Evolutionary conservation across 345 rosid species (phyloP).

Genomic region (Salix viminalis): DNA sequence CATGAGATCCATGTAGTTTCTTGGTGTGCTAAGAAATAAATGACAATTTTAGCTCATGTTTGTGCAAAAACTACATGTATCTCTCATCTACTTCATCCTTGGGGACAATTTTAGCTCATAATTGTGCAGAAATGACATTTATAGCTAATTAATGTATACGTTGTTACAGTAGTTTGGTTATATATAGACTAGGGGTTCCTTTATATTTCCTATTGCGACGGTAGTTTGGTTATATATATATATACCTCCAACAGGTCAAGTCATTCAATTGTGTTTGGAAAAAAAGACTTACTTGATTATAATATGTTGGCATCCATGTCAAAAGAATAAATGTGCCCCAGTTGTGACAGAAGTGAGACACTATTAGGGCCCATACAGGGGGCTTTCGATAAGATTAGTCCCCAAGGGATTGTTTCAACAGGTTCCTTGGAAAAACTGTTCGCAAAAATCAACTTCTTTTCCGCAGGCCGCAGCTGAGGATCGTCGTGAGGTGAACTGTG

Average conservation of each 20-base stretch:
- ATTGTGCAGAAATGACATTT: no score
- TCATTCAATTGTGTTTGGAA: neutral
- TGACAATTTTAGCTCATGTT: no score
- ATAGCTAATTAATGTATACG: no score
- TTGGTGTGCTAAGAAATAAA: no score
- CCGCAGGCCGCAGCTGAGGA: conserved; percentile 59
- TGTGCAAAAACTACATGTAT: no score
- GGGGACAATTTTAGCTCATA: no score
- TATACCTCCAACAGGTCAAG: neutral
- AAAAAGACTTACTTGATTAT: conserved; percentile 61
- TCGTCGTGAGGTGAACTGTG: conserved; percentile 82
- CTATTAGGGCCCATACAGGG: conserved; percentile 93
- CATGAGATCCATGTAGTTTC: no score
- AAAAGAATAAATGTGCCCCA: conserved; percentile 95
- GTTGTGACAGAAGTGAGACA: conserved; percentile 83
- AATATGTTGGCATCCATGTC: conserved; percentile 98
- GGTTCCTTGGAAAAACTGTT: conserved; percentile 58
- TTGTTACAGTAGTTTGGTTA: no score
- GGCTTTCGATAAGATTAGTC: conserved; percentile 67
- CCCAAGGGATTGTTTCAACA: conserved; percentile 80
- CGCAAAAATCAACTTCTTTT: conserved; percentile 57
- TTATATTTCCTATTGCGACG: no score
- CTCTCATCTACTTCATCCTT: no score
- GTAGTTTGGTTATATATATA: no score
- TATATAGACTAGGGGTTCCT: no score